Base-by-base conservation (phyloP, 1,284 basidiomycete species). In the Pseudozyma sp. region DNA sequence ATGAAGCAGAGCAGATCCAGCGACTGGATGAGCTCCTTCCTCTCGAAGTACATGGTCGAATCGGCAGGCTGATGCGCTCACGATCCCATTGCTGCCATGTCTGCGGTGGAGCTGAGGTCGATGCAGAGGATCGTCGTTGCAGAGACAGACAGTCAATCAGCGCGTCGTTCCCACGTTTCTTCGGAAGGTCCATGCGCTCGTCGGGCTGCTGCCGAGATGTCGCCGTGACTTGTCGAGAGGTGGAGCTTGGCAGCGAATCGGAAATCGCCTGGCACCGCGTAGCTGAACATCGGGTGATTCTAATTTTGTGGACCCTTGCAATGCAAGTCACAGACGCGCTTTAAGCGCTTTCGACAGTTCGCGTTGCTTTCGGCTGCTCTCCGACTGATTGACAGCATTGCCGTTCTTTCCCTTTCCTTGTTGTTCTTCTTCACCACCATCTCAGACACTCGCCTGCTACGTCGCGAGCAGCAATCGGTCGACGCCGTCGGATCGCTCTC, bases 1-100 rank as follows among this genome's bases (percentile, higher is more conserved):
- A 55, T 43, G 50, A 65, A 78, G 54, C 66, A 65, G 56, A 75
- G 65, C 47, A 78, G 54, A 64, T 78, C 77, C 57, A 78, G 65
- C 9, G 72, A 67, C 46, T 75, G 72, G 64, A 75, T 60, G 29
- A 75, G 72, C 62, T 75, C 68, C 54, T 66, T 70, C 46, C 72
- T 54, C 61, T 75, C 67, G 39, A 67, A 70, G 54, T 75, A 70
- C 72, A 75, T 75, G 59, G 47, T 58, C 10, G 8, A 13, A 17
- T 29, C n/a, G 14, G 24, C 19, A 19, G 17, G 54, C 14, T 34
- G 31, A 31, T 9, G 19, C 13, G 37, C 14, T 34, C 17, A 44
- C 34, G 31, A 60, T 45, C 53, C 54, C 57, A 70, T 68, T 30
- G 17, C 51, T 62, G 54, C 59, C 17, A 29, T 30, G 29, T 16